Evolutionary conservation across 1,284 basidiomycete genomes (phyloP).

Genomic region (Inonotus obliquus): DNA sequence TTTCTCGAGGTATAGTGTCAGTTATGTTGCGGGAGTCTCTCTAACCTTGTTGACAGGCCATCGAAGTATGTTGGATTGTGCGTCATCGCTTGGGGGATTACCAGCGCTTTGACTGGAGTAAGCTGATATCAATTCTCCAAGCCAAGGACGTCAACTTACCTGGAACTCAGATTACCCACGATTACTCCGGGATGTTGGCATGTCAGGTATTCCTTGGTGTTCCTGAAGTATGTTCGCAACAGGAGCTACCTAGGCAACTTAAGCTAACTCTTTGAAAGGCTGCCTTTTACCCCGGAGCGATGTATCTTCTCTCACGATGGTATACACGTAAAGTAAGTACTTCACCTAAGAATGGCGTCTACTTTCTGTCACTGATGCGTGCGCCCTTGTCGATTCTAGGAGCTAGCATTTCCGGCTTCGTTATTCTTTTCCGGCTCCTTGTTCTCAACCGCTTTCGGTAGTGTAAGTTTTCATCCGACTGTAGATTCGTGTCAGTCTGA

Average conservation of each 20-base stretch:
- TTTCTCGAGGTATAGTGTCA: constrained; percentile 38
- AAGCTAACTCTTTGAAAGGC: background rate
- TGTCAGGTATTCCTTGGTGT: constrained; percentile 25
- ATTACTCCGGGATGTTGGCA: constrained; percentile 23
- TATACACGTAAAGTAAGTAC: constrained; percentile 21
- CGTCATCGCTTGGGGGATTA: constrained; percentile 61
- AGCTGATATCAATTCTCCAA: too few species aligned
- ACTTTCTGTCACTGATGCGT: background rate
- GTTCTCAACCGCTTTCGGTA: constrained; percentile 41
- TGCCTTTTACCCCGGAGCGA: constrained; percentile 22
- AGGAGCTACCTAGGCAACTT: background rate
- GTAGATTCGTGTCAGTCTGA: constrained; percentile 11
- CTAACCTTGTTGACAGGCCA: constrained; percentile 26
- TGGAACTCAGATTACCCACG: constrained; percentile 20
- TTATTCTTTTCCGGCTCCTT: constrained; percentile 36
- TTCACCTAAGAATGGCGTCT: background rate
- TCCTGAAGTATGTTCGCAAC: constrained; percentile 18
- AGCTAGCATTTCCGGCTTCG: constrained; percentile 33
- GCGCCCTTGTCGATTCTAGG: constrained; percentile 10
- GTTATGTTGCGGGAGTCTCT: background rate
- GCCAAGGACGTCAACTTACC: too few species aligned
- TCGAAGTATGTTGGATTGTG: constrained; percentile 58
- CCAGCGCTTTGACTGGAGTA: constrained; percentile 31
- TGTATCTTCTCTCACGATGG: constrained; percentile 23
- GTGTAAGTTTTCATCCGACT: constrained; percentile 18